Evolutionary conservation across 805 yeast species (phyloP).

Genomic region (Metschnikowia rubicola): DNA sequence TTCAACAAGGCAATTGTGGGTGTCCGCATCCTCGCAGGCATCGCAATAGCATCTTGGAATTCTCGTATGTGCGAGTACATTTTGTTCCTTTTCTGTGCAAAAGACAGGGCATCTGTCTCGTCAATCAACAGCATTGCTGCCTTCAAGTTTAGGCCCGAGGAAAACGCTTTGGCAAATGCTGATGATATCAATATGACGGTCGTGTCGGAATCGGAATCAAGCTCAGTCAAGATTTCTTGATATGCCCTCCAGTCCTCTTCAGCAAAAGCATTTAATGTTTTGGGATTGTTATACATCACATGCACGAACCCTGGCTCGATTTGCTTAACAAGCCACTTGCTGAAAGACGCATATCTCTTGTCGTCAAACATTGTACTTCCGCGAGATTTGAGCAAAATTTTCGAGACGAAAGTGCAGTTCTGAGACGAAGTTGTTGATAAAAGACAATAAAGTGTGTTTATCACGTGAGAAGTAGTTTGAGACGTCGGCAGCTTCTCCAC

Average conservation of each 20-base stretch:
- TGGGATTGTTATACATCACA: slow-evolving; percentile 61
- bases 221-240: slow-evolving; percentile 40
- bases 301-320: slow-evolving; percentile 49
- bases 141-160: slow-evolving; percentile 64
- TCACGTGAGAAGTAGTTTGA: no score
- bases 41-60: slow-evolving; percentile 56
- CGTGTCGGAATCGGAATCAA: slow-evolving; percentile 44
- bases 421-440: no score
- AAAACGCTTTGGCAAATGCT: slow-evolving; percentile 53
- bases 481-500: no score
- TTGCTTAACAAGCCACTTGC: slow-evolving; percentile 35
- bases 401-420: no score
- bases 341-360: background rate
- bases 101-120: slow-evolving; percentile 9
- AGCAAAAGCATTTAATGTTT: slow-evolving; percentile 55
- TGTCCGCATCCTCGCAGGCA: slow-evolving; percentile 45
- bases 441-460: no score
- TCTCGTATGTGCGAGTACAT: slow-evolving; percentile 42
- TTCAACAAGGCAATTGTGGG: slow-evolving; percentile 69
- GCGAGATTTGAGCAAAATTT: no score
- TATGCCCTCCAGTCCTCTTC: slow-evolving; percentile 57
- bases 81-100: slow-evolving; percentile 21
- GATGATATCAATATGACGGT: slow-evolving; percentile 54
- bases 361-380: no score
- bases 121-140: slow-evolving; percentile 15